Evolutionary conservation across 352 stramenopile genomes (phyloP).

Genomic region (Pythium dissimile): DNA sequence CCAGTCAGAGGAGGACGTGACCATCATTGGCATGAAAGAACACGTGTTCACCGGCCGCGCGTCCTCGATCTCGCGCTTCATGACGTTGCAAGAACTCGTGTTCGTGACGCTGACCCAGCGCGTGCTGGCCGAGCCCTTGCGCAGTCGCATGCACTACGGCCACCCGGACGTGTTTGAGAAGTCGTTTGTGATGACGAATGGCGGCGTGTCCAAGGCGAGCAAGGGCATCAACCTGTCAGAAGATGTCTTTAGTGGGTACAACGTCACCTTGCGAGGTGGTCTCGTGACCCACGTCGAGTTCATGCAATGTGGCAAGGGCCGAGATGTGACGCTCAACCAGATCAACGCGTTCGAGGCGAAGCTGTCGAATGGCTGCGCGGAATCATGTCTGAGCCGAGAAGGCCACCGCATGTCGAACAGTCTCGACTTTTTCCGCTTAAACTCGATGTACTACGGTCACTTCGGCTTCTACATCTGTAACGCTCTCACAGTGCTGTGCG

Average conservation of each 20-base stretch:
- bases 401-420: slow-evolving; percentile 72
- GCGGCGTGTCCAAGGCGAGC: slow-evolving; percentile 82
- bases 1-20: slow-evolving; percentile 56
- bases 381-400: slow-evolving; percentile 80
- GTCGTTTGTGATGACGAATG: slow-evolving; percentile 78
- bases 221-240: slow-evolving; percentile 89
- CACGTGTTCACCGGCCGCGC: slow-evolving; percentile 85
- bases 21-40: slow-evolving; percentile 88
- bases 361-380: slow-evolving; percentile 79
- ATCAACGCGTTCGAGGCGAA: slow-evolving; percentile 90
- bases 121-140: slow-evolving; percentile 74
- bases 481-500: slow-evolving; percentile 79
- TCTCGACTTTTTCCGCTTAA: slow-evolving; percentile 84
- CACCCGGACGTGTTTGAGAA: slow-evolving; percentile 89
- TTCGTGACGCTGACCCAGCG: slow-evolving; percentile 86
- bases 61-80: slow-evolving; percentile 85
- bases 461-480: slow-evolving; percentile 90
- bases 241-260: slow-evolving; percentile 89
- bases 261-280: slow-evolving; percentile 74
- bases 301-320: slow-evolving; percentile 87
- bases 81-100: slow-evolving; percentile 85
- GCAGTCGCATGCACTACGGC: slow-evolving; percentile 83
- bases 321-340: slow-evolving; percentile 84
- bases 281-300: slow-evolving; percentile 85
- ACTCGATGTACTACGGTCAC: slow-evolving; percentile 88